These are phyloP conservation scores for Apiospora koreana DNA, from an alignment of 2,329 filamentous ascomycete species.

Conservation along the genomic window DNA sequence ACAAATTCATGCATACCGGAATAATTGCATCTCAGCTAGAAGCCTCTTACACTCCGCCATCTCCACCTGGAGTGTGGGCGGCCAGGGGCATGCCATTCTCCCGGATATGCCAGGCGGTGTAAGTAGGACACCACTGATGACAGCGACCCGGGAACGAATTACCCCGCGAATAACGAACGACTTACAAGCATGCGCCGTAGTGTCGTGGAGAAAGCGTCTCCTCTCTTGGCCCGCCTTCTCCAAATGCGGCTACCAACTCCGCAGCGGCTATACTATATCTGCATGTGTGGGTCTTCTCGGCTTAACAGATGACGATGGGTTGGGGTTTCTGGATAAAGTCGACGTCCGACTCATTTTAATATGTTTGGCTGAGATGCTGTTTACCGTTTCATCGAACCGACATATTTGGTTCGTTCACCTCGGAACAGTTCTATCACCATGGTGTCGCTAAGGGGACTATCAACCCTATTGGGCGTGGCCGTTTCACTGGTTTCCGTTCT, in stretches of 20 bases:
- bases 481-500: constrained; percentile 15
- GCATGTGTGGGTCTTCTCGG: neutral
- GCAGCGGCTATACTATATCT: neutral
- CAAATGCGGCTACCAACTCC: constrained; percentile 14
- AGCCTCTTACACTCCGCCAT: no score
- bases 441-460: constrained; percentile 9
- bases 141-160: constrained; percentile 16
- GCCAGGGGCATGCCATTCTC: neutral
- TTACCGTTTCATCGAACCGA: neutral
- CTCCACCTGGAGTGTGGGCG: neutral
- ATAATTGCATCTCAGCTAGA: no score
- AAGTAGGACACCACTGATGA: neutral
- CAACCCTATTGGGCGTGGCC: constrained; percentile 14
- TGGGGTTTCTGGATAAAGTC: neutral
- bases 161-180: constrained; percentile 18
- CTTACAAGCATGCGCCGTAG: neutral
- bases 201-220: neutral
- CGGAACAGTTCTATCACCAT: neutral
- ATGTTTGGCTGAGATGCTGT: no score
- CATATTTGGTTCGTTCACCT: neutral
- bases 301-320: neutral
- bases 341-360: neutral
- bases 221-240: constrained; percentile 1
- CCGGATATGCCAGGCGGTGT: neutral
- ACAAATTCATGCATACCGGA: no score